phyloP scores from a whole-genome alignment of 768 basidiomycete species.

The Lactifluus piperatus region DNA sequence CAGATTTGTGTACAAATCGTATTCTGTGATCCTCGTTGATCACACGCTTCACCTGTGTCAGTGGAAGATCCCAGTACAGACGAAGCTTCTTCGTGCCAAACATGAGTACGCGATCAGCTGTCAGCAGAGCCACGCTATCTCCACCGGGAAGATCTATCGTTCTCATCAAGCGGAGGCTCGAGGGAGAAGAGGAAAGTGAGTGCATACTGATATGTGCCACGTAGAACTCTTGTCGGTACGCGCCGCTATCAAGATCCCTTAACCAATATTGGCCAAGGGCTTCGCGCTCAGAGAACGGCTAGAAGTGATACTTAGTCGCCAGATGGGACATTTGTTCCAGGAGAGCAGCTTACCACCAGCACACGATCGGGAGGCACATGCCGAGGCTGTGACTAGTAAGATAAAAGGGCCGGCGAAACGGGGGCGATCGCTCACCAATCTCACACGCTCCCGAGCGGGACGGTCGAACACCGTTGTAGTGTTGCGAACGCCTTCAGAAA shows the following conservation, averaged over 20 bases:
- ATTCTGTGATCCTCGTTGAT: constrained; percentile 89
- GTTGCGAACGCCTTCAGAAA: constrained; percentile 75
- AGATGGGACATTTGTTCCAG: not conserved
- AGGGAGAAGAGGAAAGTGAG: not conserved
- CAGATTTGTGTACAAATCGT: constrained; percentile 72
- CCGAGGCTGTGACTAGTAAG: constrained; percentile 49
- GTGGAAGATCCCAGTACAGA: constrained; percentile 86
- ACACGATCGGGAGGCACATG: constrained; percentile 83
- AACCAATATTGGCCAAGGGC: constrained; percentile 96
- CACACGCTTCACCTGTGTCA: constrained; percentile 79
- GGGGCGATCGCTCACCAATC: constrained; percentile 45
- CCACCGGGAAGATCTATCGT: constrained; percentile 60
- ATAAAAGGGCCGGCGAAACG: not conserved
- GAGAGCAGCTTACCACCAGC: constrained; percentile 49
- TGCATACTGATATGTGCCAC: constrained; percentile 84
- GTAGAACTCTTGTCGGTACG: constrained; percentile 75
- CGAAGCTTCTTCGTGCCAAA: constrained; percentile 81
- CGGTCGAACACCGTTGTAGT: constrained; percentile 98
- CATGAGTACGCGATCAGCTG: constrained; percentile 66
- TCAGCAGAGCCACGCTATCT: constrained; percentile 75
- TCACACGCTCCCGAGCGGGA: constrained; percentile 76
- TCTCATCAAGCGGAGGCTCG: not conserved
- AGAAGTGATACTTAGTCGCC: not conserved
- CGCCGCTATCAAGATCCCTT: constrained; percentile 85
- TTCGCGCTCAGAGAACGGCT: constrained; percentile 88